Conservation (phyloP, 768 basidiomycete species). For the Tylopilus cervinicoccineus region DNA sequence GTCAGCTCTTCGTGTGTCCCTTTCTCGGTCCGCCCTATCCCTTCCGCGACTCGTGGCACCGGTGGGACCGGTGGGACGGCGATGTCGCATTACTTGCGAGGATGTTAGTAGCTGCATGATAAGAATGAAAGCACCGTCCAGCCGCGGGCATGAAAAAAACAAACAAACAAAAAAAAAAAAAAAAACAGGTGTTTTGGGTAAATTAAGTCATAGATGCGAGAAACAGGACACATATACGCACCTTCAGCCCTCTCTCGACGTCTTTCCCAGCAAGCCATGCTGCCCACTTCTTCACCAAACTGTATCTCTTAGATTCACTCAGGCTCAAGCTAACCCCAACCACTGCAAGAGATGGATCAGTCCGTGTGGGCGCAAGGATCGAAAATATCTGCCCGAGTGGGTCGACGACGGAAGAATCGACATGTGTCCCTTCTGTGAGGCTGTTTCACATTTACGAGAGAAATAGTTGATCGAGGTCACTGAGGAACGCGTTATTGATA, state of each 20-base stretch:
- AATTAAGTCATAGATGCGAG: not conserved
- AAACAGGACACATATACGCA: slow-evolving; percentile 25
- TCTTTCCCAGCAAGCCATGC: slow-evolving; percentile 75
- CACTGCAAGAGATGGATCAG: slow-evolving; percentile 3
- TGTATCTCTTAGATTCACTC: slow-evolving; percentile 42
- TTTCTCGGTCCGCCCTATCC: slow-evolving; percentile 26
- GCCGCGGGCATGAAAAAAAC: not conserved
- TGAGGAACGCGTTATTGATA: not conserved
- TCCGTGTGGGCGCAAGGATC: slow-evolving; percentile 16
- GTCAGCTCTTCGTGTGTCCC: slow-evolving; percentile 19
- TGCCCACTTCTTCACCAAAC: slow-evolving; percentile 68
- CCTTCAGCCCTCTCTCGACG: slow-evolving; percentile 68
- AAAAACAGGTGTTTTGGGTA: not conserved
- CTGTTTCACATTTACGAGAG: slow-evolving; percentile 8
- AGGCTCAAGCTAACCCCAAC: slow-evolving; percentile 3
- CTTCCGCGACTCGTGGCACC: slow-evolving; percentile 16
- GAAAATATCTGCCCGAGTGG: slow-evolving; percentile 28
- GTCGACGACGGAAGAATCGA: slow-evolving; percentile 22
- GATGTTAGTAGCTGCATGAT: slow-evolving; percentile 21
- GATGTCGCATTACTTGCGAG: slow-evolving; percentile 15
- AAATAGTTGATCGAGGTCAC: not conserved
- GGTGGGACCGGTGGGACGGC: slow-evolving; percentile 18
- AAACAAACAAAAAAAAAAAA: too few species aligned
- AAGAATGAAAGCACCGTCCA: not conserved
- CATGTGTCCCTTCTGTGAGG: slow-evolving; percentile 23